phyloP scores from a whole-genome alignment of 495 filamentous ascomycete species.

The Penicillium maclennaniae region DNA sequence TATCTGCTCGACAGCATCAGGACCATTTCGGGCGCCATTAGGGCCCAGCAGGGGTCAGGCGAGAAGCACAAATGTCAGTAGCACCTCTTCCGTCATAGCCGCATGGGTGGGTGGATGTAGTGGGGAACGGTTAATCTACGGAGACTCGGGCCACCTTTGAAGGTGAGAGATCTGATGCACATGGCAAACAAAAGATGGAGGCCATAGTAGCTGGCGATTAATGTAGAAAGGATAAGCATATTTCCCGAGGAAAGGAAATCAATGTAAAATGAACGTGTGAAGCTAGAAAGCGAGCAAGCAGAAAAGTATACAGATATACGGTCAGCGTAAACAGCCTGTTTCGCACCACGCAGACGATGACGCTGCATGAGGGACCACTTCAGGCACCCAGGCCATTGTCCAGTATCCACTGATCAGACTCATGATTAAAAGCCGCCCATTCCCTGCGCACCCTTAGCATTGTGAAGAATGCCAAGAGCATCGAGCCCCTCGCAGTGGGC shows the following conservation, averaged over 20 bases:
- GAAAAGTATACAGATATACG: background rate
- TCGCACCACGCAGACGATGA: conserved; percentile 9
- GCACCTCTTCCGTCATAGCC: conserved; percentile 24
- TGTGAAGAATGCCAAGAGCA: conserved; percentile 11
- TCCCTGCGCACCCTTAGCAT: background rate
- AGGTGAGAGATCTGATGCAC: background rate
- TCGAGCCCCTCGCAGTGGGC: background rate
- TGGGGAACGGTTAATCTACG: conserved; percentile 5
- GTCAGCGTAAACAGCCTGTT: conserved; percentile 1
- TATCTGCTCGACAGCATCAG: conserved; percentile 50
- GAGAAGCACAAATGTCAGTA: conserved; percentile 34
- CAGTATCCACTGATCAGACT: too few relatives aligned
- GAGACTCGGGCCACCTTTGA: background rate
- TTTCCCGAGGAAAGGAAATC: background rate
- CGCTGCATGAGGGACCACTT: conserved; percentile 12
- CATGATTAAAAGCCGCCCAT: background rate
- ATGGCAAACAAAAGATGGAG: background rate
- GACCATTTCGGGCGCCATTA: conserved; percentile 45
- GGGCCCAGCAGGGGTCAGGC: conserved; percentile 35
- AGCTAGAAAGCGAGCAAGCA: background rate
- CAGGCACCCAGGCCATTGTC: background rate
- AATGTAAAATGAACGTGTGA: background rate
- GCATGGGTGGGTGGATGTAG: conserved; percentile 12
- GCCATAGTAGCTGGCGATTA: background rate
- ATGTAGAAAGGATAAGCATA: background rate